Base-by-base conservation (phyloP, 2,329 filamentous ascomycete species). In the Verticillium dahliae region DNA sequence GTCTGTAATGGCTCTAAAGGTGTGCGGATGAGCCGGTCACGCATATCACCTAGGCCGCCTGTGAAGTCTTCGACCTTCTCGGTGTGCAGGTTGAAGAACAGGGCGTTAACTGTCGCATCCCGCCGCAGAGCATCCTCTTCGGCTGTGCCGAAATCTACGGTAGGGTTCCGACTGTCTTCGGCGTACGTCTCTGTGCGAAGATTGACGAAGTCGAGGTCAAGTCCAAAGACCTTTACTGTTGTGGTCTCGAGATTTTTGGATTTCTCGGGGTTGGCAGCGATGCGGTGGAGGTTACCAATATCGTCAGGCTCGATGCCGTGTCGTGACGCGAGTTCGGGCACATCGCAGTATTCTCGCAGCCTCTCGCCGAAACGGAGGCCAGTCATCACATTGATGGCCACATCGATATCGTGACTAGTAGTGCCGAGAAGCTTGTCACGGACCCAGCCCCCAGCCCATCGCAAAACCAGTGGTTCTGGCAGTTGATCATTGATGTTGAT, bases 231-330 rank as follows among this genome's bases (percentile, higher is more conserved):
- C 66, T 83, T 90, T 31, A 90, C 92, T 10, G 92, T 96, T 57
- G 92, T 90, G 0, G 94, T 98, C 75, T 96, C 94, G 14, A 98
- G 84, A 72, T 98, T 91, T 76, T 98, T 98, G 22, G 92, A 97
- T 77, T 97, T 97, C 70, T 97, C 92, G 0, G 93, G 94, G 72
- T 98, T 98, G 62, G 89, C 89, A 59, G 90, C 89, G 67, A 97
- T 94, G 74, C 92, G 96, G 80, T 97, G 90, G 37, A 97, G 81
- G 65, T 85, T 89, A 58, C 90, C 88, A 60, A 95, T 80, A 61
- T 88, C 87, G 59, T 83, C 82, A 18, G 75, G 71, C 35, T 73
- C 72, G 57, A 88, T 80, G 10, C 75, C 76, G 68, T 93, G 89
- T 69, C 86, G 87, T 59, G 83, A 78, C 3, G 84, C 75, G 62